phyloP scores from a whole-genome alignment of 2,329 filamentous ascomycete species.

The Neonectria hederae region DNA sequence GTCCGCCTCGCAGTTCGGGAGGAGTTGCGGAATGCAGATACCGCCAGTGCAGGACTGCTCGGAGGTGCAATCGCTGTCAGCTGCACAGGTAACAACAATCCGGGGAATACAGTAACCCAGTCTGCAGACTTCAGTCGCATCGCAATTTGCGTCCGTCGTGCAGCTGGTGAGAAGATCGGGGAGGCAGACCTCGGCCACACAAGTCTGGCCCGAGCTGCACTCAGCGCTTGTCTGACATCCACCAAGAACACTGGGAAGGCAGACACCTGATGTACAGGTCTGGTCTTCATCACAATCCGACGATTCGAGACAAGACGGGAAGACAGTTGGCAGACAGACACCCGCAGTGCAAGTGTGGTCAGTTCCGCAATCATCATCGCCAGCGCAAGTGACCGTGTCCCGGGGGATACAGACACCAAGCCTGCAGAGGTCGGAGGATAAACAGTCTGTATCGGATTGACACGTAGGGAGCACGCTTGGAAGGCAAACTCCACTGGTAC shows the following conservation, averaged over 20 bases:
- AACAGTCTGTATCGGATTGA: background rate
- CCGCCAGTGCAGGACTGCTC: conserved; percentile 14
- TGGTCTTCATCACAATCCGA: conserved; percentile 1
- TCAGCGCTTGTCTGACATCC: background rate
- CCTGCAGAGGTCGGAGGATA: background rate
- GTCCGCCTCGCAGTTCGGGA: conserved; percentile 1
- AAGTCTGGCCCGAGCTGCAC: background rate
- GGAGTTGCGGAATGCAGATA: conserved; percentile 13
- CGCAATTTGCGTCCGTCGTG: conserved; percentile 3
- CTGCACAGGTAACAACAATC: background rate
- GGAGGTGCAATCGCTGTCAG: conserved; percentile 3
- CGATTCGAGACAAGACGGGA: background rate
- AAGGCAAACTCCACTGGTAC: conserved; percentile 14
- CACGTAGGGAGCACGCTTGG: conserved; percentile 7
- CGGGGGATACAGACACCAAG: conserved; percentile 13
- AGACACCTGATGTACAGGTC: conserved; percentile 1
- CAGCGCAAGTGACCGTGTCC: background rate
- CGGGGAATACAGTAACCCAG: conserved; percentile 18
- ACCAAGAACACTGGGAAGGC: conserved; percentile 2
- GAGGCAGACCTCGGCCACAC: background rate
- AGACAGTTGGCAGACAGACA: conserved; percentile 1
- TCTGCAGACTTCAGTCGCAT: conserved; percentile 3
- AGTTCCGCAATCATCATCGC: background rate
- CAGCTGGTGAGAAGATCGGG: conserved; percentile 7
- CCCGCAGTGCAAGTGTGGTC: conserved; percentile 5